Evolutionary conservation across 2,329 filamentous ascomycete genomes (phyloP).

Genomic region (Aspergillus melleus): DNA sequence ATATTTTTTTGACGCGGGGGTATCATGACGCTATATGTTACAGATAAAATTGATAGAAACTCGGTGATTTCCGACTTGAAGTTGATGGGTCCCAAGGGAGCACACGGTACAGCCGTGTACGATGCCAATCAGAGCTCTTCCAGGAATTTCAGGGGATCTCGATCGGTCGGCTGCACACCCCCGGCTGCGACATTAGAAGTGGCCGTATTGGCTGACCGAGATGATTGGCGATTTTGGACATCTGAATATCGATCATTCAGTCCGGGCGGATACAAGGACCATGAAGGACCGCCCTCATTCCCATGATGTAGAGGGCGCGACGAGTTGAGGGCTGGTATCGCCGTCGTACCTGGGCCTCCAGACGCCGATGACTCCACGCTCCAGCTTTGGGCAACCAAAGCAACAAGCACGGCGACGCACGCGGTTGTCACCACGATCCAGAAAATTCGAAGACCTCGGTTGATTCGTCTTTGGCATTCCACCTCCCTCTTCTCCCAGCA

Average conservation of each 20-base stretch:
- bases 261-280: slow-evolving; percentile 21
- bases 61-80: slow-evolving; percentile 9
- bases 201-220: background rate
- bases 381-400: slow-evolving; percentile 30
- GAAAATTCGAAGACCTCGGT: slow-evolving; percentile 40
- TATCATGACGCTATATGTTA: slow-evolving; percentile 27
- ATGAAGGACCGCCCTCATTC: slow-evolving; percentile 6
- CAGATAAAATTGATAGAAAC: slow-evolving; percentile 16
- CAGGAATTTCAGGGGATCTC: slow-evolving; percentile 29
- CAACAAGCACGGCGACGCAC: slow-evolving; percentile 31
- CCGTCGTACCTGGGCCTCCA: slow-evolving; percentile 7
- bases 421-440: slow-evolving; percentile 32
- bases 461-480: slow-evolving; percentile 43
- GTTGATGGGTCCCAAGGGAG: background rate
- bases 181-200: slow-evolving; percentile 1
- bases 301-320: slow-evolving; percentile 6
- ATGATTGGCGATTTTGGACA: slow-evolving; percentile 6
- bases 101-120: background rate
- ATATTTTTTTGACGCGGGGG: slow-evolving; percentile 10
- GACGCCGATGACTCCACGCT: slow-evolving; percentile 6
- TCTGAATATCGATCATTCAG: background rate
- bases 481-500: slow-evolving; percentile 44
- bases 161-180: slow-evolving; percentile 13
- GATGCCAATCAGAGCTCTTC: slow-evolving; percentile 29
- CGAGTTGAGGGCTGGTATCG: slow-evolving; percentile 15